Conservation (phyloP, 2,329 filamentous ascomycete genomes). For the Juglanconis sp. region DNA sequence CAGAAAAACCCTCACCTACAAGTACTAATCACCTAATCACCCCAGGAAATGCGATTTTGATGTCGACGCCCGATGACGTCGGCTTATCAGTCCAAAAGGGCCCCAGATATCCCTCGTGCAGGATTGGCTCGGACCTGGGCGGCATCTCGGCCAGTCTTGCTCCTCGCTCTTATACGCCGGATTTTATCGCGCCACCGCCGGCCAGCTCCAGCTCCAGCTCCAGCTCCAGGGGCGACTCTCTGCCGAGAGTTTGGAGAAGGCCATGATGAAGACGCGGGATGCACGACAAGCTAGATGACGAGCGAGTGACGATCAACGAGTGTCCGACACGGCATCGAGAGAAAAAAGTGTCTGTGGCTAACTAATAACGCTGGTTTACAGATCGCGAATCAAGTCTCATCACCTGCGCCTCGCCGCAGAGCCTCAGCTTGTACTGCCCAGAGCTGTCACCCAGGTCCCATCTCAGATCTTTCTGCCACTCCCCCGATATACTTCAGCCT, state of each 20-base stretch:
- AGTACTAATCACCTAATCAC: background rate
- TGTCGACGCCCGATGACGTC: constrained; percentile 13
- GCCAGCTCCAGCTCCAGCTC: constrained; percentile 5
- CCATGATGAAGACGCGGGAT: background rate
- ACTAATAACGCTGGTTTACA: too few species aligned
- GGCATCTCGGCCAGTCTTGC: constrained; percentile 6
- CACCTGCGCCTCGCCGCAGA: background rate
- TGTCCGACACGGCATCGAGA: background rate
- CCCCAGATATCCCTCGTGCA: constrained; percentile 8
- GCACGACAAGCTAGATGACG: background rate
- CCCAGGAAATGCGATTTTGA: constrained; percentile 13
- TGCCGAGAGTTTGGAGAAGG: too few species aligned
- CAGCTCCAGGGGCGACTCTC: background rate
- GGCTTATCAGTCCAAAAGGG: background rate
- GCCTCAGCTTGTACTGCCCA: background rate
- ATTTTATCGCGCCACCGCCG: constrained; percentile 9
- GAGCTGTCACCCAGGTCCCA: background rate
- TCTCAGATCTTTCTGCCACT: background rate
- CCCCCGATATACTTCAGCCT: background rate
- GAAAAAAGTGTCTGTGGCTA: background rate
- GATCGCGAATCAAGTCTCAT: too few species aligned
- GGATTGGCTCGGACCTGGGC: constrained; percentile 15
- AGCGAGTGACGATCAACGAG: background rate
- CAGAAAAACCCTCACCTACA: constrained; percentile 13
- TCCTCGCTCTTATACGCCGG: constrained; percentile 15